phyloP scores from a whole-genome alignment of 2,329 filamentous ascomycete genomes.

The Apiospora hydei region DNA sequence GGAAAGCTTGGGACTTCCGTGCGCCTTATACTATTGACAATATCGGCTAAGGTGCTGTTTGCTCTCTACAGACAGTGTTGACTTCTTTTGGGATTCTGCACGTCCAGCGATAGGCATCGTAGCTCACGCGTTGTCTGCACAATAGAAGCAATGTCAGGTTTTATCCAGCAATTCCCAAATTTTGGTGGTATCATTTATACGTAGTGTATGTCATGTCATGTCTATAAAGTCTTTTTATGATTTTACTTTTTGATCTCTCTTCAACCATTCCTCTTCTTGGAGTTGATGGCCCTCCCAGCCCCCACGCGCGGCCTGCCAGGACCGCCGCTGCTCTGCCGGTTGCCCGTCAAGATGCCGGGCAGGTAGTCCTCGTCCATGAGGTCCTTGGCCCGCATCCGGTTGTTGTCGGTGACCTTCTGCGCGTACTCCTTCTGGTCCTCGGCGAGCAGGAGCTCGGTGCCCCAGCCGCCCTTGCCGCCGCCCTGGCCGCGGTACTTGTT shows the following conservation, averaged over 20 bases:
- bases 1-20: too few species aligned
- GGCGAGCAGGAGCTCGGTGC: constrained; percentile 80
- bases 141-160: background rate
- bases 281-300: constrained; percentile 86
- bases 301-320: constrained; percentile 80
- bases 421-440: constrained; percentile 97
- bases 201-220: constrained; percentile 13
- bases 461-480: constrained; percentile 89
- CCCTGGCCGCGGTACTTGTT: constrained; percentile 72
- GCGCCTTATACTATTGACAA: too few species aligned
- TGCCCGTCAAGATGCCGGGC: constrained; percentile 83
- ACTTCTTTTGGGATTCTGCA: background rate
- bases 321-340: constrained; percentile 64
- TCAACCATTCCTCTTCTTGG: constrained; percentile 65
- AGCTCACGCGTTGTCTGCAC: background rate
- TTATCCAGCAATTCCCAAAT: background rate
- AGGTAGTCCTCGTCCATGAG: constrained; percentile 96
- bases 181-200: constrained; percentile 22
- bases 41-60: too few species aligned
- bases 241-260: background rate
- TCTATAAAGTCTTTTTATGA: background rate
- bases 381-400: constrained; percentile 75
- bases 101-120: background rate
- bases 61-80: too few species aligned
- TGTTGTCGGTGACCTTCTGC: constrained; percentile 67